A percentile compares a stretch with the other conserved stretches of the same genome.
Conservation (phyloP, 257 asterid species). For the Fraxinus quadrangulata region DNA sequence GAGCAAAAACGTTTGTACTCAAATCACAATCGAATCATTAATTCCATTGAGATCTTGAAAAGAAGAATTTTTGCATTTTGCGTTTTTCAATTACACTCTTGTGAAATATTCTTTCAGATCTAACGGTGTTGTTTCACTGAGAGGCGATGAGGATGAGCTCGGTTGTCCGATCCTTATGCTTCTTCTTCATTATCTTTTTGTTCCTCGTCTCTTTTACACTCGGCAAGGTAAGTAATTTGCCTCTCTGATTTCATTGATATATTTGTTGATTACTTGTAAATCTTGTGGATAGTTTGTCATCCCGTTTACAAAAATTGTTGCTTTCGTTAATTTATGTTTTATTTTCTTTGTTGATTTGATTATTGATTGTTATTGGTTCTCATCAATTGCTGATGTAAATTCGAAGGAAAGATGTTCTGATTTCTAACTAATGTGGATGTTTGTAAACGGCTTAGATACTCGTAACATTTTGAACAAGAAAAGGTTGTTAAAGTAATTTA, state of each 20-base stretch:
- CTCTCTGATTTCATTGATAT: conserved; percentile 13
- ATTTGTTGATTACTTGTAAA: conserved; percentile 10
- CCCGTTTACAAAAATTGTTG: neutral
- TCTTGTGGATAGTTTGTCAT: conserved; percentile 21
- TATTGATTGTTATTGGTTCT: neutral
- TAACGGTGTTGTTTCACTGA: conserved; percentile 25
- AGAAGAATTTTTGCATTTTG: conserved; percentile 9
- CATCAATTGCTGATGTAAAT: neutral
- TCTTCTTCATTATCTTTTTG: conserved; percentile 31
- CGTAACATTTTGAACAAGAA: neutral
- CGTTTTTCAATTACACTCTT: conserved; percentile 5
- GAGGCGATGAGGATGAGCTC: conserved; percentile 62
- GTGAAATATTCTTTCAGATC: conserved; percentile 38
- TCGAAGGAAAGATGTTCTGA: neutral
- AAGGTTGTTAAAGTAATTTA: neutral
- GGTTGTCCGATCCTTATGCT: conserved; percentile 37
- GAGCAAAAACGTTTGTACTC: neutral
- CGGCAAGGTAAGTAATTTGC: conserved; percentile 49
- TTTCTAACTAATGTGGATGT: conserved; percentile 8
- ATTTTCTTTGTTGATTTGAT: neutral
- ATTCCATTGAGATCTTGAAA: conserved; percentile 41
- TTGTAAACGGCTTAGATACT: neutral
- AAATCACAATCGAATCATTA: conserved; percentile 19
- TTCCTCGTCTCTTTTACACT: conserved; percentile 42
- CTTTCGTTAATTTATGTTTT: neutral